Conservation (phyloP, 1,139 yeast genomes). For the Zygosaccharomyces sapae region DNA sequence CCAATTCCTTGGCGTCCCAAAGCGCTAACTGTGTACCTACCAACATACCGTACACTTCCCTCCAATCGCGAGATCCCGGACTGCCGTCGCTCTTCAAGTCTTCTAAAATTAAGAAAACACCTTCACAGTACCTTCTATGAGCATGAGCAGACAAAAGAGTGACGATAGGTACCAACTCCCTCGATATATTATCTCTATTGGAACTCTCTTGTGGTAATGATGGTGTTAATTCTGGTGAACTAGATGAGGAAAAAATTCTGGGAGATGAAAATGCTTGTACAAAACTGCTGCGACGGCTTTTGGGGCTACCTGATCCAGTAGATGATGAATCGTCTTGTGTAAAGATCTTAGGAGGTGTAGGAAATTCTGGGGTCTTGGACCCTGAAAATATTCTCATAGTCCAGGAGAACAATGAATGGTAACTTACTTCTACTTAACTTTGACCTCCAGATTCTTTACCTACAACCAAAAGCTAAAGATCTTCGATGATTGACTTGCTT, state of each 20-base stretch:
- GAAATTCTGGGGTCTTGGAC: conserved; percentile 19
- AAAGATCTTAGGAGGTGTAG: conserved; percentile 23
- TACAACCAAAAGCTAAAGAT: not conserved
- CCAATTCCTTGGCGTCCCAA: conserved; percentile 83
- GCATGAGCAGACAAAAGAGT: conserved; percentile 67
- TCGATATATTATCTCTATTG: conserved; percentile 39
- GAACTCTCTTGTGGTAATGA: conserved; percentile 15
- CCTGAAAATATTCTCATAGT: conserved; percentile 25
- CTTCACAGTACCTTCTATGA: conserved; percentile 71
- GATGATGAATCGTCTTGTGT: conserved; percentile 14
- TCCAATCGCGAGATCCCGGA: conserved; percentile 79
- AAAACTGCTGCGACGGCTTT: conserved; percentile 12
- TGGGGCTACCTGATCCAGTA: conserved; percentile 6
- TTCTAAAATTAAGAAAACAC: conserved; percentile 65
- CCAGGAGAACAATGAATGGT: not conserved
- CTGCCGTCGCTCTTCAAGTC: conserved; percentile 80
- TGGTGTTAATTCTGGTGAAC: conserved; percentile 14
- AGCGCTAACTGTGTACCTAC: conserved; percentile 88
- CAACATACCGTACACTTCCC: conserved; percentile 85
- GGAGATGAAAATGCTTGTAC: conserved; percentile 22
- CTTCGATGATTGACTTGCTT: not conserved
- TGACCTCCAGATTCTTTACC: not conserved
- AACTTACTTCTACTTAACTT: not conserved
- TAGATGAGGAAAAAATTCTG: conserved; percentile 17
- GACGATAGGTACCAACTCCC: conserved; percentile 72